Conservation (phyloP, 371 early-diverging fungal species). For the Batkoa obscura region DNA sequence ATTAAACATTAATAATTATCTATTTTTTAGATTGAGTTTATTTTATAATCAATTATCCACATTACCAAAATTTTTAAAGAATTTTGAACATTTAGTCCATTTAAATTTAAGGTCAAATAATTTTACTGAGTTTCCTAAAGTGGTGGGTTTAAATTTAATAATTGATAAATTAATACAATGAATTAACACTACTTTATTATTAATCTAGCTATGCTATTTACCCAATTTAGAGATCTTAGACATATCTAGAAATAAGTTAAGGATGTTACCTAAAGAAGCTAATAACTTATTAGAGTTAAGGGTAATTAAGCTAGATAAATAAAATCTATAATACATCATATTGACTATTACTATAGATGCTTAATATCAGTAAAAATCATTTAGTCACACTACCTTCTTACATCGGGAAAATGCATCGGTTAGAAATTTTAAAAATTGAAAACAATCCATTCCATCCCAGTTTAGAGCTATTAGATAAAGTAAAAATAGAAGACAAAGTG, state of each 20-base stretch:
- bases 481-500: not conserved
- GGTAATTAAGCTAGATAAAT: too few relatives aligned
- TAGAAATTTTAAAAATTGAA: not conserved
- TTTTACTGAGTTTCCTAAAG: not conserved
- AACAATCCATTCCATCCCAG: not conserved
- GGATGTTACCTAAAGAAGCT: conserved; percentile 6
- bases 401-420: not conserved
- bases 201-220: conserved; percentile 7
- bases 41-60: not conserved
- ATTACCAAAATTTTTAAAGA: not conserved
- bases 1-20: not conserved
- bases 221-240: conserved; percentile 9
- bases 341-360: not conserved
- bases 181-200: not conserved
- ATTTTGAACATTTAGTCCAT: not conserved
- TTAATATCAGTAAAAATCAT: not conserved
- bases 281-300: conserved; percentile 5
- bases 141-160: not conserved
- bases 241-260: conserved; percentile 8
- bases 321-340: too few relatives aligned
- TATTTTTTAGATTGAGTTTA: not conserved
- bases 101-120: not conserved
- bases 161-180: too few relatives aligned
- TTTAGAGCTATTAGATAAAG: not conserved
- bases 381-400: not conserved